Base-by-base conservation (phyloP, 768 basidiomycete species). In the Mycena rosella region DNA sequence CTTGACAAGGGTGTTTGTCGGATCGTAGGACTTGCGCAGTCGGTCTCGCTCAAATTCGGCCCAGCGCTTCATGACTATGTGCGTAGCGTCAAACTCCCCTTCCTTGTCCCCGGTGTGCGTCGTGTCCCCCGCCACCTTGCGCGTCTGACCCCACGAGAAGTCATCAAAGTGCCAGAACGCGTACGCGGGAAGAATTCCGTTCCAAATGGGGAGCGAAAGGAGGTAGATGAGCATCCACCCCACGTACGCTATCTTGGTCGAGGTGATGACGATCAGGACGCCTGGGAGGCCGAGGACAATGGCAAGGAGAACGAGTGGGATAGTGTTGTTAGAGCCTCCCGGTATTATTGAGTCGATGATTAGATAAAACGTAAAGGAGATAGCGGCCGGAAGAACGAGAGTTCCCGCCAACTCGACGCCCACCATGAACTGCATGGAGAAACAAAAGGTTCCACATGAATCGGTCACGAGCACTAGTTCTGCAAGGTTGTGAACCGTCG, bases 121-220 rank as follows among this genome's bases (percentile, higher is more conserved):
- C 73, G 87, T 89, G 74, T 92, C 93, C 11, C 96, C 96, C 32
- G 87, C 85, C 67, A 92, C 81, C 80, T 89, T 91, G 68, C 98
- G 87, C 38, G 98, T 99, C 81, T 96, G 92, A 80, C 98, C 98
- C 95, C 96, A 96, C 26, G 93, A 95, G 82, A 95, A 98, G 85
- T 98, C 98, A 76, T 98, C 98, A 79, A 99, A 97, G 80, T 98
- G 96, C 94, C 96, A 96, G 82, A 93, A 98, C n/a, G 96, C 89
- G 79, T 99, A 99, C 3, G 94, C 91, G 1, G 97, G 97, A 1
- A 99, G 86, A 63, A 98, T 84, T 73, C 96, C 95, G 83, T 99
- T 99, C 98, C 98, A 99, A 54, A 99, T 89, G 3, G 97, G 96
- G 30, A 99, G 84, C 9, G 96, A 96, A 60, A 96, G 42, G 14